Evolutionary conservation across 805 yeast genomes (phyloP).

Genomic region (Ogataea ganodermae): DNA sequence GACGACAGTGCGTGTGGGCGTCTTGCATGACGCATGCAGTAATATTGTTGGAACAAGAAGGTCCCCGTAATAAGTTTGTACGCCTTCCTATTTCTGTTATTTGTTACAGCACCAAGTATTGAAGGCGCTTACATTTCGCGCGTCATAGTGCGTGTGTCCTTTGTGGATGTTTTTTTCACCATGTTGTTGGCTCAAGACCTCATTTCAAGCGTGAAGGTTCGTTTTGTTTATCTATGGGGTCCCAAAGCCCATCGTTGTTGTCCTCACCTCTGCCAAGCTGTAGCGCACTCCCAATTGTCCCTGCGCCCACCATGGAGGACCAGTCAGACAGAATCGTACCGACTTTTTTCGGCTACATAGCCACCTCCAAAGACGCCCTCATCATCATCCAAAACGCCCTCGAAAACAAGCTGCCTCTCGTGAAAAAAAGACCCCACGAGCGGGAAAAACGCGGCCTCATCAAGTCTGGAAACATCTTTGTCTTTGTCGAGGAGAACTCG

Average conservation of each 20-base stretch:
- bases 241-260: not conserved
- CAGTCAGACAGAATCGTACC: constrained; percentile 38
- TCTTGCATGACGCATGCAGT: not conserved
- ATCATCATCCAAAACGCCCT: constrained; percentile 78
- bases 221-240: constrained; percentile 1
- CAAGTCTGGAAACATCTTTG: constrained; percentile 76
- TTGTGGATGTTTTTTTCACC: constrained; percentile 6
- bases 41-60: not conserved
- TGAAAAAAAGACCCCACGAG: constrained; percentile 81
- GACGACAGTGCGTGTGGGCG: not conserved
- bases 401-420: constrained; percentile 57
- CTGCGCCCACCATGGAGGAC: not conserved
- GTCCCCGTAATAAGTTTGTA: not conserved
- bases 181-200: constrained; percentile 4
- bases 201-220: not conserved
- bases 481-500: constrained; percentile 77
- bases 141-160: constrained; percentile 10
- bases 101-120: constrained; percentile 2
- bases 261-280: too few species aligned
- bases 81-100: constrained; percentile 1
- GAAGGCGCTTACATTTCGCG: constrained; percentile 6
- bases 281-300: too few species aligned
- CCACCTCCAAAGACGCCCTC: constrained; percentile 81
- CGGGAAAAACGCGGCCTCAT: constrained; percentile 68
- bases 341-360: constrained; percentile 74